Conservation (phyloP, 495 filamentous ascomycete genomes). For the Aspergillus funiculosus region DNA sequence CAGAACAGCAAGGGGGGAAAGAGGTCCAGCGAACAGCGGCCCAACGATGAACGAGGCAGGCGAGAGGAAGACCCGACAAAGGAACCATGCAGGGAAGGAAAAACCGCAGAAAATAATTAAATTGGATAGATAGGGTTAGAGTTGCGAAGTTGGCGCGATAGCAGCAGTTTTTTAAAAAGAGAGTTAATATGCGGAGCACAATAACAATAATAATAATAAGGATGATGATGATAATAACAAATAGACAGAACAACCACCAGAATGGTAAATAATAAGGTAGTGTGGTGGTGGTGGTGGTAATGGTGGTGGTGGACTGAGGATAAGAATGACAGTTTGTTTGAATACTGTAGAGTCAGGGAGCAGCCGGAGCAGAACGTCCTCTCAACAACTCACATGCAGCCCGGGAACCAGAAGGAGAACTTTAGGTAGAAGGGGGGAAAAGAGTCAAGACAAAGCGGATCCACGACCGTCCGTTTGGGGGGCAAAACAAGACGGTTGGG, state of each 20-base stretch:
- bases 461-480: slow-evolving; percentile 14
- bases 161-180: not conserved
- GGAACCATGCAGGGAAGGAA: slow-evolving; percentile 12
- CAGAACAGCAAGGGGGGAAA: slow-evolving; percentile 17
- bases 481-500: slow-evolving; percentile 9
- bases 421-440: slow-evolving; percentile 6
- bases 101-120: not conserved
- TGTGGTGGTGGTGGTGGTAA: too few species aligned
- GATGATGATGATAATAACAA: too few species aligned
- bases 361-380: slow-evolving; percentile 5
- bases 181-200: not conserved
- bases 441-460: slow-evolving; percentile 8
- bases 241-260: too few species aligned
- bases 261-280: too few species aligned
- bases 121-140: too few species aligned
- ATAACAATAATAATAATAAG: not conserved
- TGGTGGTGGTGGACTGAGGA: not conserved
- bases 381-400: slow-evolving; percentile 18
- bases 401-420: too few species aligned
- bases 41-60: slow-evolving; percentile 4
- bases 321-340: slow-evolving; percentile 1
- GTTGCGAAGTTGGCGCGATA: not conserved
- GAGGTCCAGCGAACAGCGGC: slow-evolving; percentile 12
- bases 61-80: slow-evolving; percentile 8
- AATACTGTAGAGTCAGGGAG: slow-evolving; percentile 1